Evolutionary conservation across 2,329 filamentous ascomycete species (phyloP).

Genomic region (Aspergillus sp.): DNA sequence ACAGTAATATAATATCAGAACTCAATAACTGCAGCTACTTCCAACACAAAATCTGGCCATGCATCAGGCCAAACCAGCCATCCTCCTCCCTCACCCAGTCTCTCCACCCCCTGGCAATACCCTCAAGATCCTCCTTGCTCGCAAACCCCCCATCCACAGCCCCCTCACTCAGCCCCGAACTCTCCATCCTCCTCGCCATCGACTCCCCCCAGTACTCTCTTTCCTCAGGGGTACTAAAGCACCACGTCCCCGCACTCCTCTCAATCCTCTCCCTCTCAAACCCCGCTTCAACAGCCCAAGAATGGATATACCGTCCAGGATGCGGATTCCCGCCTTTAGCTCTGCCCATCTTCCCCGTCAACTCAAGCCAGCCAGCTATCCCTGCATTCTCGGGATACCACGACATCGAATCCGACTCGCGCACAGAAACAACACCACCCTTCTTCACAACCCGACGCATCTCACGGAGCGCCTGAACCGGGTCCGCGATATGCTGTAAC

Average conservation of each 20-base stretch:
- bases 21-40: constrained; percentile 19
- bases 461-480: constrained; percentile 52
- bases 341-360: constrained; percentile 22
- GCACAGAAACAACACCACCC: constrained; percentile 53
- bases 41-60: constrained; percentile 41
- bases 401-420: constrained; percentile 40
- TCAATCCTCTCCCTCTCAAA: constrained; percentile 26
- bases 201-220: constrained; percentile 36
- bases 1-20: too few relatives aligned
- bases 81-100: constrained; percentile 34
- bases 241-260: constrained; percentile 36
- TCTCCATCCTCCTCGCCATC: constrained; percentile 31
- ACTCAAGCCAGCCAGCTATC: constrained; percentile 24
- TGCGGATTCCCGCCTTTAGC: constrained; percentile 31
- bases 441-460: constrained; percentile 56
- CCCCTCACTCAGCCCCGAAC: constrained; percentile 29
- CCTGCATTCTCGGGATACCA: constrained; percentile 35
- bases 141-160: constrained; percentile 33
- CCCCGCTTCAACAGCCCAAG: constrained; percentile 38
- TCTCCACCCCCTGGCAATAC: constrained; percentile 35
- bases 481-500: constrained; percentile 56
- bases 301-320: constrained; percentile 30
- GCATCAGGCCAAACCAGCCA: constrained; percentile 38
- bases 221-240: constrained; percentile 34
- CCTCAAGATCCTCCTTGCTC: constrained; percentile 30